phyloP scores from a whole-genome alignment of 345 rosid species.

The Arabidopsis suecica region DNA sequence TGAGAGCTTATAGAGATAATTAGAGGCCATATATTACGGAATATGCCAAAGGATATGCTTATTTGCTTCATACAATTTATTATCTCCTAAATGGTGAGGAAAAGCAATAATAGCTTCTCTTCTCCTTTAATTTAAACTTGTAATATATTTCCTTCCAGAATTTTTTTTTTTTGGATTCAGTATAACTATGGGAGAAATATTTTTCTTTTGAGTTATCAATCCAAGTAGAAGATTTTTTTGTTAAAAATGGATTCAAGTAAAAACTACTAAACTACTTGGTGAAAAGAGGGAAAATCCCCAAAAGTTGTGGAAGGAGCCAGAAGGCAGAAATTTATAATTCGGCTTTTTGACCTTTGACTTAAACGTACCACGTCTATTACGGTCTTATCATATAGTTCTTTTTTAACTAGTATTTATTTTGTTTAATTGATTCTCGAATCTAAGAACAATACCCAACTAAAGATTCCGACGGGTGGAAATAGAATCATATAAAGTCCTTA shows the following conservation, averaged over 20 bases:
- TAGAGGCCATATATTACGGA: background rate
- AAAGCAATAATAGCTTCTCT: background rate
- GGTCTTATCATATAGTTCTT: slow-evolving; percentile 11
- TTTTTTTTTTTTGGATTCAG: background rate
- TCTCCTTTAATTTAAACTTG: background rate
- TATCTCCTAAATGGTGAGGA: background rate
- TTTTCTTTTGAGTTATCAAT: background rate
- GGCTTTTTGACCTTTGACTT: slow-evolving; percentile 27
- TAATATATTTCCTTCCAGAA: background rate
- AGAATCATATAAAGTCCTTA: slow-evolving; percentile 31
- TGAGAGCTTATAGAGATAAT: background rate
- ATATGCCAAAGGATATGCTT: slow-evolving; percentile 49
- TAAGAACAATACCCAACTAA: slow-evolving; percentile 17
- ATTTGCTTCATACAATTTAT: background rate
- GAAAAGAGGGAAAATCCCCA: slow-evolving; percentile 22
- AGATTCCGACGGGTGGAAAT: slow-evolving; percentile 30
- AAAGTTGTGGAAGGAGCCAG: slow-evolving; percentile 36
- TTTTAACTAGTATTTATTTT: background rate
- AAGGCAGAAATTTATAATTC: slow-evolving; percentile 14
- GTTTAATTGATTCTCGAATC: slow-evolving; percentile 29
- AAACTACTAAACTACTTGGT: background rate
- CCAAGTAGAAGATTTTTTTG: background rate
- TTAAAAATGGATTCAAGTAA: background rate
- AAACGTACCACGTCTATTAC: slow-evolving; percentile 32
- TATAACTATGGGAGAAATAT: background rate